phyloP scores from a whole-genome alignment of 2,329 filamentous ascomycete species.

The Aspergillus melleus region DNA sequence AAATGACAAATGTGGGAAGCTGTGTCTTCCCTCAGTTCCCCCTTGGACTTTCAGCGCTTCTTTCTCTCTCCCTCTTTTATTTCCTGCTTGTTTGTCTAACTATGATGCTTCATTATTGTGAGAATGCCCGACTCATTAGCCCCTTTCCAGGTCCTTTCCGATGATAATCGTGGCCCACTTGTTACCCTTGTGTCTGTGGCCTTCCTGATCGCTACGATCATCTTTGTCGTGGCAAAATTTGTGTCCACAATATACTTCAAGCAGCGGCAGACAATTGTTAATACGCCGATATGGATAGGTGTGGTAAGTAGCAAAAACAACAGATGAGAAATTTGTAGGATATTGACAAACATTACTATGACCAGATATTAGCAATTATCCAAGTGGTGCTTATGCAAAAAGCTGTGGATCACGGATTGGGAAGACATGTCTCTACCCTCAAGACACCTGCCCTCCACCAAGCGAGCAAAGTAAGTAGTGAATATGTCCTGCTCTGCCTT shows the following conservation, averaged over 20 bases:
- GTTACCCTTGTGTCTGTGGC: conserved; percentile 15
- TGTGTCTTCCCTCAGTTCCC: no score
- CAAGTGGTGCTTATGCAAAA: conserved; percentile 14
- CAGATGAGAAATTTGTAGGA: background rate
- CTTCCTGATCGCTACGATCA: conserved; percentile 12
- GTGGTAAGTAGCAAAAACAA: background rate
- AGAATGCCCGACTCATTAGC: conserved; percentile 8
- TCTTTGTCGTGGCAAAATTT: conserved; percentile 15
- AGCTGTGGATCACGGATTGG: conserved; percentile 13
- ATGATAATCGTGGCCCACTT: conserved; percentile 10
- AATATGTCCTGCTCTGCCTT: background rate
- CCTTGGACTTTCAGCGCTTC: background rate
- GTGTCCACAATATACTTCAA: conserved; percentile 18
- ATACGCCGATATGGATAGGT: conserved; percentile 16
- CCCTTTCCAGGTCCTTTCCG: conserved; percentile 11
- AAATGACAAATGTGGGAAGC: no score
- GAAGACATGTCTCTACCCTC: conserved; percentile 7
- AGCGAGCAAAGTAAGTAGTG: conserved; percentile 8
- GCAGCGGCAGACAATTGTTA: conserved; percentile 12
- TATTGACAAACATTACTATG: background rate
- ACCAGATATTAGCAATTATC: conserved; percentile 6
- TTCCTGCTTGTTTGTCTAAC: background rate
- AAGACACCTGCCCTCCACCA: background rate
- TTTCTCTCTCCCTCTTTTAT: background rate
- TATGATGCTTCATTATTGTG: conserved; percentile 1